A percentile compares a stretch with the other conserved stretches of the same genome.
These are phyloP conservation scores for Speleostelium caveatum DNA, from an alignment of 78 protist genomes.

Conservation along the genomic window DNA sequence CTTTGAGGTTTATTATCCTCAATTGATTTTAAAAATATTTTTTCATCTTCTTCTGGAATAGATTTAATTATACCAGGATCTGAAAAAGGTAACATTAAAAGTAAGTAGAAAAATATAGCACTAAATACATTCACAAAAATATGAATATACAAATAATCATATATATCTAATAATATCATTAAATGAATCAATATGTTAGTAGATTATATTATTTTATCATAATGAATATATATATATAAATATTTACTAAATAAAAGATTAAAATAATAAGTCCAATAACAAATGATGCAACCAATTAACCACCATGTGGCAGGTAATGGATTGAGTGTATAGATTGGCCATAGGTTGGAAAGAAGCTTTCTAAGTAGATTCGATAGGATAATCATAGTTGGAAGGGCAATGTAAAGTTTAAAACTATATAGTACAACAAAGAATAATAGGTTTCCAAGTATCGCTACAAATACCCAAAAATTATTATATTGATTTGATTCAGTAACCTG, in stretches of 20 bases:
- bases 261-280: conserved; percentile 57
- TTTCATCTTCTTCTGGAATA: conserved; percentile 35
- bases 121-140: conserved; percentile 21
- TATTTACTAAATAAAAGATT: conserved; percentile 30
- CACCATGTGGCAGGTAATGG: conserved; percentile 67
- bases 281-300: conserved; percentile 58
- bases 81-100: conserved; percentile 48
- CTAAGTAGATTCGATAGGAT: conserved; percentile 24
- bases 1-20: conserved; percentile 5
- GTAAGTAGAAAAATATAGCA: conserved; percentile 30
- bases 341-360: conserved; percentile 4
- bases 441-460: conserved; percentile 39
- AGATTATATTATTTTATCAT: not conserved
- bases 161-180: not conserved
- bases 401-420: not conserved
- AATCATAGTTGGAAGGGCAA: conserved; percentile 14
- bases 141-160: conserved; percentile 20
- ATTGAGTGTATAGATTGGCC: conserved; percentile 18
- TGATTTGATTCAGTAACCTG: not conserved
- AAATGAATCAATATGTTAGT: not conserved
- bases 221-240: not conserved
- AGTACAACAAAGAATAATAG: conserved; percentile 18
- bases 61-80: conserved; percentile 67
- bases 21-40: conserved; percentile 6
- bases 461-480: conserved; percentile 32